Base-by-base conservation (phyloP, 2,329 filamentous ascomycete genomes). In the Stemphylium beticola region DNA sequence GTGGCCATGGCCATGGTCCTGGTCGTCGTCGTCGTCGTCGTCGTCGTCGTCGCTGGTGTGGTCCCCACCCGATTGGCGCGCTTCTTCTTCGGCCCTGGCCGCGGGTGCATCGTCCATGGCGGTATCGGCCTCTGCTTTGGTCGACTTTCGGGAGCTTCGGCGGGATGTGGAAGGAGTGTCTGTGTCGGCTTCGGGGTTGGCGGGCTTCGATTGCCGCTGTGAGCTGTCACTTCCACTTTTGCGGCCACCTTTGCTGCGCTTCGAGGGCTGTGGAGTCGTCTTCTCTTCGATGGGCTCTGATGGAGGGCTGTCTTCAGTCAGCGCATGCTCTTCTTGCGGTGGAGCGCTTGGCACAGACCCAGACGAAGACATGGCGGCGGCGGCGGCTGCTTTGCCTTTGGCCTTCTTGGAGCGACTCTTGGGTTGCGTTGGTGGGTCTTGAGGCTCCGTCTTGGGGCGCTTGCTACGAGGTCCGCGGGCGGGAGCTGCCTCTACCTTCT, bases 211-310 rank as follows among this genome's bases (percentile, higher is more conserved):
- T 34, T 54, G 55, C 4, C 44, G 56, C 36, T 53, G 61, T 31
- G 61, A 57, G 56, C 51, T 57, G 56, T 64, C 60, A 61, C 76
- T 75, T 49, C 78, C 76, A 77, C 89, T 92, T 78, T 90, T 93
- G 71, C 88, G 85, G 70, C 84, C 87, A 32, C 89, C 87, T 74
- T 92, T 92, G 73, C 90, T 91, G 66, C 90, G 85, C 72, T 86
- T 90, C 1, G 88, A 87, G 51, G 87, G 84, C 32, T 85, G 79
- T 57, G 78, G 77, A 47, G 79, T 82, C 53, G 86, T 83, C 54
- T 83, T 80, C 62, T 87, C 85, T 72, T 87, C 86, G 58, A 85
- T 82, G 64, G 87, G 84, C 67, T 85, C 87, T 62, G 85, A 82
- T 65, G 87, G 84, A 64, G 85, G 84, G 72, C 87, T 87, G 68